Conservation (phyloP, 352 stramenopile genomes). For the Phytophthora multivora region DNA sequence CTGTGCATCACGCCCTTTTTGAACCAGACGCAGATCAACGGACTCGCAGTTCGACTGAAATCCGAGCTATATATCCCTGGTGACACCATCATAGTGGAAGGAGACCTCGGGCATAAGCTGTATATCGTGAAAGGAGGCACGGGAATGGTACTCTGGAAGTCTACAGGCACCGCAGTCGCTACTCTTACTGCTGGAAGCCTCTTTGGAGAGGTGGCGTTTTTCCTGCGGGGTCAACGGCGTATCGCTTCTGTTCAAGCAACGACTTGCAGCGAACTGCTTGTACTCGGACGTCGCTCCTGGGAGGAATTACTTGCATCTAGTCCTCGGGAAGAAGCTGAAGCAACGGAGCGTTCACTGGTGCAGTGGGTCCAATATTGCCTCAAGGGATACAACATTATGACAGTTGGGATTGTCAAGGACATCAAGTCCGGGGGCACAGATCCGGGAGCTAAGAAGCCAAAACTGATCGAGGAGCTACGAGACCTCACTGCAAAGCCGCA, state of each 20-base stretch:
- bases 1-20: conserved; percentile 65
- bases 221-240: conserved; percentile 58
- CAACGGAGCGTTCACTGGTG: conserved; percentile 43
- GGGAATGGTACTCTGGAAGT: conserved; percentile 72
- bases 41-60: conserved; percentile 60
- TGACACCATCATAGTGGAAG: conserved; percentile 73
- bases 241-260: conserved; percentile 72
- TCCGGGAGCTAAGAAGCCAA: conserved; percentile 24
- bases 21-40: conserved; percentile 56
- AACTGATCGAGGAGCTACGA: conserved; percentile 42
- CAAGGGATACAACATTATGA: conserved; percentile 76
- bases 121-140: conserved; percentile 74
- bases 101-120: conserved; percentile 67
- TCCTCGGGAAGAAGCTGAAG: conserved; percentile 42
- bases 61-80: conserved; percentile 77
- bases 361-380: conserved; percentile 68
- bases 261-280: conserved; percentile 64
- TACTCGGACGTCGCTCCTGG: conserved; percentile 57
- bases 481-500: conserved; percentile 19
- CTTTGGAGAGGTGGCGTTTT: conserved; percentile 84
- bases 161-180: conserved; percentile 63
- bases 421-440: conserved; percentile 48
- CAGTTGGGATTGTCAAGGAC: conserved; percentile 73
- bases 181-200: conserved; percentile 57
- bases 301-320: conserved; percentile 53